These are phyloP conservation scores for Xylaria cubensis DNA, from an alignment of 495 filamentous ascomycete species.

Conservation along the genomic window DNA sequence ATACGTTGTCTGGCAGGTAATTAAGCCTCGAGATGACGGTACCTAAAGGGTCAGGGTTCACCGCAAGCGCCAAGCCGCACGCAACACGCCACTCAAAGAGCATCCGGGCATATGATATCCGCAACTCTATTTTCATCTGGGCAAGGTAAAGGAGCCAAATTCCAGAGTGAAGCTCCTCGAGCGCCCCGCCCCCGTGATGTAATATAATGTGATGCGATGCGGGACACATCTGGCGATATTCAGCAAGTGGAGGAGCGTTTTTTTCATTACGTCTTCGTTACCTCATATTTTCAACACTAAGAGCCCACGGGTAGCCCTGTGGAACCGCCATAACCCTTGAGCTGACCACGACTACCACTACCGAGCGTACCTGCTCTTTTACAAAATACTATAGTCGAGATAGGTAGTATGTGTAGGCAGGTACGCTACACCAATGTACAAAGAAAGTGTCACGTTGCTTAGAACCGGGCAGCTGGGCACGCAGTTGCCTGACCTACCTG, in stretches of 20 bases:
- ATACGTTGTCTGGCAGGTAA: not conserved
- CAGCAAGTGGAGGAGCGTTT: constrained; percentile 2
- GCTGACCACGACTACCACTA: not conserved
- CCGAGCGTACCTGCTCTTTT: not conserved
- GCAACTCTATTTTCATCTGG: not conserved
- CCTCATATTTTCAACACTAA: constrained; percentile 29
- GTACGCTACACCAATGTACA: not conserved
- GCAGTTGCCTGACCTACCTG: constrained; percentile 2
- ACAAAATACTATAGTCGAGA: not conserved
- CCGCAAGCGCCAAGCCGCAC: not conserved
- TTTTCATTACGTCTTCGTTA: constrained; percentile 47
- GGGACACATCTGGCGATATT: constrained; percentile 19
- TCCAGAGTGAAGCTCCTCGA: not conserved
- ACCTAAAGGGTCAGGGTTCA: not conserved
- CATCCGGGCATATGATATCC: not conserved
- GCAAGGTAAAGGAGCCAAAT: not conserved
- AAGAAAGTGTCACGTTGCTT: too few relatives aligned
- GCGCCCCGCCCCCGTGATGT: not conserved
- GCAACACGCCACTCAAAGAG: not conserved
- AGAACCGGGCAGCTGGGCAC: constrained; percentile 13
- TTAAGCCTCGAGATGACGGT: not conserved
- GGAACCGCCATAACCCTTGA: constrained; percentile 18
- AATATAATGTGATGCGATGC: constrained; percentile 17
- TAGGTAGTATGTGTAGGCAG: not conserved
- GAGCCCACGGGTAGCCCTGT: constrained; percentile 21